Evolutionary conservation across 2,329 filamentous ascomycete genomes (phyloP).

Genomic region (Cladosporium sphaerospermum): DNA sequence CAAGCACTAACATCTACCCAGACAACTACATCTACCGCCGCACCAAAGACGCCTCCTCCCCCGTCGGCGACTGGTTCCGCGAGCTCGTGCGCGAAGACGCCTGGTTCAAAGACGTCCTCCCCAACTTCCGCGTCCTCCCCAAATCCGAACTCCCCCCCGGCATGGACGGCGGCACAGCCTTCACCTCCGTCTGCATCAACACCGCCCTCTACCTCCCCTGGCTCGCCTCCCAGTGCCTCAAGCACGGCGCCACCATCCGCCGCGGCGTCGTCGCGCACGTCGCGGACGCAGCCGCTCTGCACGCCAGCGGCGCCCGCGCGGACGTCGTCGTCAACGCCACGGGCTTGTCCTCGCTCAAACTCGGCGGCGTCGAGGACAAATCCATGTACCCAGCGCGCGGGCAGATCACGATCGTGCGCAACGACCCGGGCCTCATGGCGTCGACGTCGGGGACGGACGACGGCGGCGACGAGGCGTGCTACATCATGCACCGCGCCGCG

Average conservation of each 20-base stretch:
- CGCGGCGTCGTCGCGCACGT: conserved; percentile 56
- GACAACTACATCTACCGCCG: conserved; percentile 52
- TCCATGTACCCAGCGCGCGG: conserved; percentile 71
- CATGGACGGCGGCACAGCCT: conserved; percentile 66
- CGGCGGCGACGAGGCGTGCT: conserved; percentile 63
- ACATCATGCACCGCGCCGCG: conserved; percentile 75
- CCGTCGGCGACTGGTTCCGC: conserved; percentile 55
- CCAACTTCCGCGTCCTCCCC: conserved; percentile 45
- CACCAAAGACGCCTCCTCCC: conserved; percentile 52
- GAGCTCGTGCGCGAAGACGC: conserved; percentile 59
- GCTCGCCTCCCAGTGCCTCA: conserved; percentile 73
- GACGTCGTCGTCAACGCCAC: conserved; percentile 80
- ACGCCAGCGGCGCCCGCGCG: conserved; percentile 52
- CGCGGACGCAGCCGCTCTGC: conserved; percentile 57
- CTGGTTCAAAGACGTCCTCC: conserved; percentile 67
- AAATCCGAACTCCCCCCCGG: conserved; percentile 49
- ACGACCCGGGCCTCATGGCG: conserved; percentile 66
- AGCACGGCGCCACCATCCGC: conserved; percentile 57
- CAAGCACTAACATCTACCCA: conserved; percentile 24
- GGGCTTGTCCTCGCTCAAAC: conserved; percentile 64
- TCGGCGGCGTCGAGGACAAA: conserved; percentile 75
- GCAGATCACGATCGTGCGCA: conserved; percentile 77
- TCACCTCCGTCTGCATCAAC: conserved; percentile 88
- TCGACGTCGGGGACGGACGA: conserved; percentile 68
- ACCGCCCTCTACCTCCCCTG: conserved; percentile 81